Evolutionary conservation across 2,329 filamentous ascomycete species (phyloP).

Genomic region (Aspergillus transmontanensis): DNA sequence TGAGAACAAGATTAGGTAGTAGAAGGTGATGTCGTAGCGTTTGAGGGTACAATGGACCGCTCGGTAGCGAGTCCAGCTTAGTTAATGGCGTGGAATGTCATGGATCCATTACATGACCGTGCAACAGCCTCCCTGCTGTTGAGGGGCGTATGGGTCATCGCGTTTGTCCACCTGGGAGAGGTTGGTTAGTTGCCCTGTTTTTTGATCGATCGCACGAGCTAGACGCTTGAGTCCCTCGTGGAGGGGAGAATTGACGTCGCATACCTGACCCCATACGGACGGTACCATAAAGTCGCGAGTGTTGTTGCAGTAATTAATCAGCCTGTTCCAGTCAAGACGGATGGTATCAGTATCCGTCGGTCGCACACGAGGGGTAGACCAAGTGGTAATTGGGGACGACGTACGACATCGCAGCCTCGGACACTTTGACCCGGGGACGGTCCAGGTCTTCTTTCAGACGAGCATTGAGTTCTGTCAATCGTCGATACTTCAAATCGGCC

Average conservation of each 20-base stretch:
- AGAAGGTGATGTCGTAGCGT: slow-evolving; percentile 25
- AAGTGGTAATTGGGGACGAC: slow-evolving; percentile 30
- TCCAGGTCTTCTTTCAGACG: slow-evolving; percentile 94
- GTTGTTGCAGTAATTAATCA: slow-evolving; percentile 97
- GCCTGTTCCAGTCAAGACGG: slow-evolving; percentile 55
- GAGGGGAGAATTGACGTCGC: slow-evolving; percentile 17
- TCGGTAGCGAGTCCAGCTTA: slow-evolving; percentile 26
- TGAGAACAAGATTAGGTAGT: slow-evolving; percentile 20
- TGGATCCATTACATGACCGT: slow-evolving; percentile 75
- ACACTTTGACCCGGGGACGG: slow-evolving; percentile 91
- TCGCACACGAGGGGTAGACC: slow-evolving; percentile 7
- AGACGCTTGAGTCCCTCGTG: neutral
- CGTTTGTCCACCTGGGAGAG: slow-evolving; percentile 74
- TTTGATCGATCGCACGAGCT: neutral
- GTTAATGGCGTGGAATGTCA: slow-evolving; percentile 27
- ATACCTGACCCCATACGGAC: slow-evolving; percentile 85
- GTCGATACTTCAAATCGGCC: slow-evolving; percentile 95
- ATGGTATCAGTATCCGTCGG: slow-evolving; percentile 7
- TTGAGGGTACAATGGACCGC: slow-evolving; percentile 23
- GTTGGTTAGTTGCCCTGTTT: slow-evolving; percentile 3
- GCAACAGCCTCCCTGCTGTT: slow-evolving; percentile 91
- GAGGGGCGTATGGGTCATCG: slow-evolving; percentile 97
- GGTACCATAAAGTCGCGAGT: slow-evolving; percentile 99
- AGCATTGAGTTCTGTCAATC: slow-evolving; percentile 95
- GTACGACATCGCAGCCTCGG: slow-evolving; percentile 86